Base-by-base conservation (phyloP, 495 filamentous ascomycete genomes). In the Evansstolkia leycettana region DNA sequence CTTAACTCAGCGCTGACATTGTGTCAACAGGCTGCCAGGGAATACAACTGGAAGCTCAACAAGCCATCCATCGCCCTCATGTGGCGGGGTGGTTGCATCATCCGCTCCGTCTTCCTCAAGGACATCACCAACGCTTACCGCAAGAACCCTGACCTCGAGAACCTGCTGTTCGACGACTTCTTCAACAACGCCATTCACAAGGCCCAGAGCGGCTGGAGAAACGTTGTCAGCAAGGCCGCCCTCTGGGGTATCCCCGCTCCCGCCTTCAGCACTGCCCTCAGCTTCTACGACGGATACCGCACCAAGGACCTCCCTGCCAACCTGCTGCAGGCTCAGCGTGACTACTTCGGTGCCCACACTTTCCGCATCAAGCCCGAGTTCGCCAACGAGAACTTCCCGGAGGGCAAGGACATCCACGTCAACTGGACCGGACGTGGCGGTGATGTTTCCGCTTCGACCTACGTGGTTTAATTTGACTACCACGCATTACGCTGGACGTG, bases 31-130 rank as follows among this genome's bases (percentile, higher is more conserved):
- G 89, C 90, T 47, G 90, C 88, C 58, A 89, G 83, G 62, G 82
- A 94, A 57, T 98, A 92, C 70, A 50, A 57, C 39, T 98, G 90
- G 90, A 95, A 96, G 76, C 78, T 98, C 37, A 95, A 98, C 78
- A 98, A 95, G 78, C 90, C 90, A 38, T 94, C 93, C 42, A 98
- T 98, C 55, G 90, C 90, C 43, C 78, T 98, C 56, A 98, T 98
- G 90, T 98, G 90, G 90, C 85, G 90, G 60, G 90, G 90, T 65
- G 90, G 90, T 40, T 98, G 90, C 78, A 98, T 98, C 58, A 98
- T 98, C 67, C 90, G 90, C 64, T 96, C 92, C 43, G 90, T 98
- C 57, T 98, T 98, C 85, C 69, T 98, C 41, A 95, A 95, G 74
- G 88, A 98, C 58, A 98, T 98, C 68, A 98, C 92, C 43, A 78